These are phyloP conservation scores for Zychaea mexicana DNA, from an alignment of 371 early-diverging fungal genomes.

Conservation along the genomic window DNA sequence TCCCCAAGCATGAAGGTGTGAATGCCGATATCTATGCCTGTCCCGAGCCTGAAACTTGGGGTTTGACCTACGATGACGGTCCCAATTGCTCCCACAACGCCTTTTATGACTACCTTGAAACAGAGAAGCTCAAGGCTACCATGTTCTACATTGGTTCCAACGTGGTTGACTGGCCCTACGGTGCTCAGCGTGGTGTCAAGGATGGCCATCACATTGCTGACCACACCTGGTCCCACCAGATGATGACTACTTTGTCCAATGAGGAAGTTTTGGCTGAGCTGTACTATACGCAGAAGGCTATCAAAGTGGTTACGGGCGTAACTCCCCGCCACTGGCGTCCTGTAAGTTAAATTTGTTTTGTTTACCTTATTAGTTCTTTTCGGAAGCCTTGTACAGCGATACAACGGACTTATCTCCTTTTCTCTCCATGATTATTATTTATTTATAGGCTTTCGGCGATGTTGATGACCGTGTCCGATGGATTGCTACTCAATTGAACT, in stretches of 20 bases:
- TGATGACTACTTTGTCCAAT: conserved; percentile 67
- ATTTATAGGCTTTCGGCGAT: conserved; percentile 54
- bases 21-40: conserved; percentile 52
- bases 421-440: conserved; percentile 5
- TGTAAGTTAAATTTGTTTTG: conserved; percentile 29
- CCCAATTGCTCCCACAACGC: conserved; percentile 60
- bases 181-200: conserved; percentile 53
- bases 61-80: conserved; percentile 69
- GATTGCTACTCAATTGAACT: conserved; percentile 55
- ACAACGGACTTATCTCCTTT: too few species aligned
- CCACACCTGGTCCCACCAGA: conserved; percentile 74
- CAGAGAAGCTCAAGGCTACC: conserved; percentile 59
- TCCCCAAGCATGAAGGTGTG: conserved; percentile 36
- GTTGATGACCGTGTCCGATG: conserved; percentile 71
- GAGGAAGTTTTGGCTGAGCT: conserved; percentile 74
- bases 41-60: conserved; percentile 60
- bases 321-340: conserved; percentile 54
- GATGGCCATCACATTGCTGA: conserved; percentile 73
- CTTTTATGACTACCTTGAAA: conserved; percentile 48
- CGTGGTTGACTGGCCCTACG: conserved; percentile 58
- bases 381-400: too few species aligned
- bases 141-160: conserved; percentile 75
- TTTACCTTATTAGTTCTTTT: too few species aligned
- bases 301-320: conserved; percentile 57
- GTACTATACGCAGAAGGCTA: conserved; percentile 68